Evolutionary conservation across 805 yeast species (phyloP), one percentile per base, ranked within the genome.

Genomic region (Helenozyma baotianmanensis): DNA sequence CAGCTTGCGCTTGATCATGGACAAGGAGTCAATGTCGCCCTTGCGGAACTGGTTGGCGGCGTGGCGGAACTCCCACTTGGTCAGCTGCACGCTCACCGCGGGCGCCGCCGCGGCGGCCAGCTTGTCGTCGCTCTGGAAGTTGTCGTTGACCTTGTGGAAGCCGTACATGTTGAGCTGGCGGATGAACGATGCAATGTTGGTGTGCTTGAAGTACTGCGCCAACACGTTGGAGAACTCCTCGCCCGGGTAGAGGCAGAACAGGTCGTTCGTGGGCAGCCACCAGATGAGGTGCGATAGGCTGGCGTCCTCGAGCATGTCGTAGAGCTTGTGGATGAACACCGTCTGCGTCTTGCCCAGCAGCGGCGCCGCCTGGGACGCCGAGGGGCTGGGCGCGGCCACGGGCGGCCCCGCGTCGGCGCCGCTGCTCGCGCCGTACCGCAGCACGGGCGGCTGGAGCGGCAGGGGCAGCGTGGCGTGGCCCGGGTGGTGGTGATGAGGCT

Each of bases 1-100:
- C 24, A 92, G 76, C 29, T 96, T 64, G 40, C 97, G 70, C 56
- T 86, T 89, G 53, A 89, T 90, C 11, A 73, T 67, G 34, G 83
- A 74, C 40, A 89, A 61, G 9, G 82, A 68, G 27, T 80, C 92
- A 11, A 77, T 58, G 54, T 88, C 92, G 25, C 96, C 96, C 32
- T 86, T 80, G 44, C 76, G 73, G 61, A 89, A 89, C 39, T 73
- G 71, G 22, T 82, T 85, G 3, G 85, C 78, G 17, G 84, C 76
- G 54, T 89, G 97, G 37, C 80, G 78, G 59, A 89, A 89, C 62
- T 90, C 97, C 97, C 97, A 89, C 29, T 47, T 46, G 18, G 46
- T 39, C 23, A 51, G 57, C 35, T 49, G 46, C n/a, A n/a, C n/a
- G n/a, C n/a, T n/a, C n/a, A n/a, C n/a, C 26, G 48, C 31, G 30